Evolutionary conservation across 768 basidiomycete genomes (phyloP), one percentile per base, ranked within the genome.

Genomic region (Suillus tomentosus): DNA sequence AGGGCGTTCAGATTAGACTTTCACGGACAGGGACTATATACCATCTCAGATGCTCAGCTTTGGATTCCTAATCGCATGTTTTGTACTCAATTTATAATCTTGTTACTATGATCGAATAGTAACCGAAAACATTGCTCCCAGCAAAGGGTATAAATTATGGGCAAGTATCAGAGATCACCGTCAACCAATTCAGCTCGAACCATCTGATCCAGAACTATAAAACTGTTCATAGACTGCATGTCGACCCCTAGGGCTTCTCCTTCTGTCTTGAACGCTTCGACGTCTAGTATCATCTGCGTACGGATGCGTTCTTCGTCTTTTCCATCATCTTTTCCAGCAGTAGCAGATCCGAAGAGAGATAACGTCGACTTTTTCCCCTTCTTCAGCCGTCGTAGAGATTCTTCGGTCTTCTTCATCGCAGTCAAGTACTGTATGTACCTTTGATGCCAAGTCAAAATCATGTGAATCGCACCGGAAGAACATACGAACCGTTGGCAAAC

Each of bases 321-420:
- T 5, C 84, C 87, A 61, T 93, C 91, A 11, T 85, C 85, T 58
- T 80, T 84, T 34, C 78, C 74, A 15, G 78, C 68, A 51, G 73
- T 73, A 3, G 82, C 67, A 56, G 78, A 79, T 36, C 91, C 85
- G 69, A 99, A 97, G 31, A 97, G 80, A 4, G 93, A 92, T 74
- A 94, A 91, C 0, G 87, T 81, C 0, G 81, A 79, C 68, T 90
- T 93, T 71, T 92, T 94, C 51, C 91, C 90, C 74, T 92, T 96
- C 72, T 95, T 95, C 69, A 96, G 82, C 43, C 92, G 85, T 45
- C 90, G 82, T 31, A 99, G 79, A 13, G 93, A 90, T 72, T 95
- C 95, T 67, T 98, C 95, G 9, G 94, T 94, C 80, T 96, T 96
- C 75, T 88, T 92, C 85, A 96, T 94, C 1, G 87, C 85, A 11